Evolutionary conservation across 306 rosid genomes (phyloP).

Genomic region (Carpinus viminea): DNA sequence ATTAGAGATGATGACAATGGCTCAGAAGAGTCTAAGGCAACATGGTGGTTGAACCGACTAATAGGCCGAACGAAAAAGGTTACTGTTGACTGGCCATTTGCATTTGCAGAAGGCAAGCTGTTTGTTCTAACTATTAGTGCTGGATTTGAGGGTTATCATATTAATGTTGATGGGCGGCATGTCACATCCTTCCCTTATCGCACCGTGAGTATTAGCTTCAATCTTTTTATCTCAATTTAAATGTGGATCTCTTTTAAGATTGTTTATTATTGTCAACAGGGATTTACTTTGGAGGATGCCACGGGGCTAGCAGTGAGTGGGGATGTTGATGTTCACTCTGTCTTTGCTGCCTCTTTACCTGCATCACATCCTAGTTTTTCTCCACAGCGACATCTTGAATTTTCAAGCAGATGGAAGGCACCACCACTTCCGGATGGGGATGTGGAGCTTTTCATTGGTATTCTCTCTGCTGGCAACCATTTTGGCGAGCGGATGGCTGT

Average conservation of each 20-base stretch:
- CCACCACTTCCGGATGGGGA: constrained; percentile 53
- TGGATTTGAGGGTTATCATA: constrained; percentile 93
- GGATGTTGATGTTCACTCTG: constrained; percentile 70
- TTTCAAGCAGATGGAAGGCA: constrained; percentile 70
- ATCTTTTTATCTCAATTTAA: constrained; percentile 14
- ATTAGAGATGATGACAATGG: constrained; percentile 58
- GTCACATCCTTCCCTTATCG: constrained; percentile 88
- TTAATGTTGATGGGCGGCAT: constrained; percentile 93
- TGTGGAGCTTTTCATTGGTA: constrained; percentile 74
- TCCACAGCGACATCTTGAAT: constrained; percentile 76
- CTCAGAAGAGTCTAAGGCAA: constrained; percentile 61
- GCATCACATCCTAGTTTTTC: constrained; percentile 78
- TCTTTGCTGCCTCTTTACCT: constrained; percentile 87
- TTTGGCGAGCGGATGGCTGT: constrained; percentile 95
- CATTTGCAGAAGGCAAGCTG: constrained; percentile 72
- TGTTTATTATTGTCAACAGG: constrained; percentile 44
- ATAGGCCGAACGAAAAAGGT: constrained; percentile 79
- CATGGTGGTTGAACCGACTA: constrained; percentile 85
- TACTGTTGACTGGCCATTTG: constrained; percentile 83
- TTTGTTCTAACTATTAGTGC: constrained; percentile 92
- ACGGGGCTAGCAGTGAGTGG: constrained; percentile 78
- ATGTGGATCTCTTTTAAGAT: constrained; percentile 24
- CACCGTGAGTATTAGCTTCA: constrained; percentile 62
- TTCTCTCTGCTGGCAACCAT: constrained; percentile 98
- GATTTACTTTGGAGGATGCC: constrained; percentile 95